Base-by-base conservation (phyloP, 441 rosid species). In the Pelargonium fulgidum region DNA sequence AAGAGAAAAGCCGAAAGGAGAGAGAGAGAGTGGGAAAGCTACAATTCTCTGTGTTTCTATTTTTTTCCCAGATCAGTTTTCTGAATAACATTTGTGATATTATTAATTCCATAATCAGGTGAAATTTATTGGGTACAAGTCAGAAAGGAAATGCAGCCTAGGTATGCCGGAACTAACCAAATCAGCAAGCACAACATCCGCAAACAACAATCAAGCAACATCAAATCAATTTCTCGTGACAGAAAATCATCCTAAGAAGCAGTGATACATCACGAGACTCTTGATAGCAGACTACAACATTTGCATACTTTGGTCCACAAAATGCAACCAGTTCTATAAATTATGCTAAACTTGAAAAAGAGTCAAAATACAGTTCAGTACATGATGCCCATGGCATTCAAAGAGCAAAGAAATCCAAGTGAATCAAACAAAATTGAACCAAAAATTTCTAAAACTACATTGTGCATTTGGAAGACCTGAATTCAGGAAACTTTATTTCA, bases 121-220 rank as follows among this genome's bases (percentile, higher is more conserved):
- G 58, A 14, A 50, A 50, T 13, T n/a, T 48, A 5, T 52, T 52
- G 59, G 20, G 8, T n/a, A 54, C 14, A 1, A 8, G 20, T 54
- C 61, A 54, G 16, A 54, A 54, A 14, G 20, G 61, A 54, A 54
- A n/a, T 22, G 16, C 61, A 59, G 44, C 9, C 33, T 13, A 63
- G 65, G 5, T 14, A 41, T 29, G 13, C 33, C 8, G 11, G 12
- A 17, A 24, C 12, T 20, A 59, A 10, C 3, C 19, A 54, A 68
- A 33, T 44, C 42, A 61, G 26, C 64, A 67, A 64, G 61, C 48
- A 71, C 42, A 50, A 7, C 48, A 71, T 65, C 65, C 71, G 26
- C 69, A 68, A 39, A 7, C 13, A 16, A 68, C 20, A 24, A 33
- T 64, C 56, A 61, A 62, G 59, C 61, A 59, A 36, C 63, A 16